Conservation (phyloP, 2,329 filamentous ascomycete species). For the Pseudonectria buxi region DNA sequence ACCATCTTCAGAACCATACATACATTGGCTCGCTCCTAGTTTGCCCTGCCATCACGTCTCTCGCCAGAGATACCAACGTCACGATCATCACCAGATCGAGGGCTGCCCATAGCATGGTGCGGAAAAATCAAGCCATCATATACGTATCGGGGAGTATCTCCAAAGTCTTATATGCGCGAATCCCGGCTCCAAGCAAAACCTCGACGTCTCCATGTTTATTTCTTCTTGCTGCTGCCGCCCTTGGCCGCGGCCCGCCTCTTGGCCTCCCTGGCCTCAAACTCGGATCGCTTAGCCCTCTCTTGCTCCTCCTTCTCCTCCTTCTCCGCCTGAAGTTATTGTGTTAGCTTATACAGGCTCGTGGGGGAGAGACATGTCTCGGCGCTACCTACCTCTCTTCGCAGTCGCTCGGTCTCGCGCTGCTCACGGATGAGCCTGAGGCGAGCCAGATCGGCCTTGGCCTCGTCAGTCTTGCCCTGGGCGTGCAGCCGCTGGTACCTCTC, state of each 20-base stretch:
- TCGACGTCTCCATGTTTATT: conserved; percentile 18
- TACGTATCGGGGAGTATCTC: too few species aligned
- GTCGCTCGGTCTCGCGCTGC: conserved; percentile 77
- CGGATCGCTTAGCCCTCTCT: conserved; percentile 40
- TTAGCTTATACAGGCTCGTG: conserved; percentile 13
- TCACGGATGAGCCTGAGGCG: conserved; percentile 75
- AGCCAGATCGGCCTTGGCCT: conserved; percentile 84
- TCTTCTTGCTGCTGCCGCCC: conserved; percentile 46
- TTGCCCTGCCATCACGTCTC: too few species aligned
- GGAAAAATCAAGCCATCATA: too few species aligned
- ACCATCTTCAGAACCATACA: too few species aligned
- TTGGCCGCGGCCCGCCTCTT: conserved; percentile 50
- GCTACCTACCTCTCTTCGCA: conserved; percentile 64
- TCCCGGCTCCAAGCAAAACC: too few species aligned
- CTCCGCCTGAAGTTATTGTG: conserved; percentile 40
- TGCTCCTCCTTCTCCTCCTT: conserved; percentile 49
- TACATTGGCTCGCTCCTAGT: too few species aligned
- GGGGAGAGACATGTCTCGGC: neutral
- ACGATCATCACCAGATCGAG: too few species aligned
- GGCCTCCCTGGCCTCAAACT: conserved; percentile 49
- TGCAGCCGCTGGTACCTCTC: conserved; percentile 89
- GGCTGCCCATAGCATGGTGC: too few species aligned
- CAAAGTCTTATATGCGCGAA: too few species aligned
- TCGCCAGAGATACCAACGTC: too few species aligned
- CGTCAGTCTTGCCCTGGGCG: conserved; percentile 91